Percentiles rank a stretch among this genome's conserved stretches.
Evolutionary conservation across 148 eudicot species (phyloP).

Genomic region (Beta vulgaris): DNA sequence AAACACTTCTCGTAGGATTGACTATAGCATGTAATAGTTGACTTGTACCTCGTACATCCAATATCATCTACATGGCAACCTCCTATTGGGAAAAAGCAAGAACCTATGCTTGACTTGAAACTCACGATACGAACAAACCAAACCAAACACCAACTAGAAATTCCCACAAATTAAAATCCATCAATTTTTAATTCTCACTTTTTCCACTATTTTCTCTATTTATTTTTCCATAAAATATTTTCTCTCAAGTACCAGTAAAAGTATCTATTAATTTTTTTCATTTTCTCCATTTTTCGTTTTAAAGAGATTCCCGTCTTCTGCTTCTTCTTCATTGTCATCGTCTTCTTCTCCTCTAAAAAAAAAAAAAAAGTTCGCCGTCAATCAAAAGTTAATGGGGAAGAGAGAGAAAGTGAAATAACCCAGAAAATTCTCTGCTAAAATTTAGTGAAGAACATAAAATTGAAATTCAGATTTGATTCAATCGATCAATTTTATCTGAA

Average conservation of each 20-base stretch:
- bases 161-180: slow-evolving; percentile 5
- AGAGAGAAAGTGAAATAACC: not conserved
- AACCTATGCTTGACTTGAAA: slow-evolving; percentile 5
- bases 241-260: no score
- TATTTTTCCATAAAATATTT: no score
- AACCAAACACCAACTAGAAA: not conserved
- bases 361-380: not conserved
- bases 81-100: not conserved
- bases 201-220: not conserved
- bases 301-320: not conserved
- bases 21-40: not conserved
- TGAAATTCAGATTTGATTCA: not conserved
- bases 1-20: no score
- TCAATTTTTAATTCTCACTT: no score
- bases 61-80: not conserved
- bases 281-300: not conserved
- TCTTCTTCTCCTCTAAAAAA: not conserved
- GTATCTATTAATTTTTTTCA: not conserved
- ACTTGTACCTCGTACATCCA: not conserved
- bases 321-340: not conserved
- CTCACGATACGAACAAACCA: slow-evolving; percentile 9
- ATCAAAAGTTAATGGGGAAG: not conserved
- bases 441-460: not conserved
- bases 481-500: not conserved
- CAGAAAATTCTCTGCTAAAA: not conserved